Evolutionary conservation across 371 early-diverging fungal species (phyloP), one percentile per base, ranked within the genome.

Genomic region (Nosema muscidifuracis): DNA sequence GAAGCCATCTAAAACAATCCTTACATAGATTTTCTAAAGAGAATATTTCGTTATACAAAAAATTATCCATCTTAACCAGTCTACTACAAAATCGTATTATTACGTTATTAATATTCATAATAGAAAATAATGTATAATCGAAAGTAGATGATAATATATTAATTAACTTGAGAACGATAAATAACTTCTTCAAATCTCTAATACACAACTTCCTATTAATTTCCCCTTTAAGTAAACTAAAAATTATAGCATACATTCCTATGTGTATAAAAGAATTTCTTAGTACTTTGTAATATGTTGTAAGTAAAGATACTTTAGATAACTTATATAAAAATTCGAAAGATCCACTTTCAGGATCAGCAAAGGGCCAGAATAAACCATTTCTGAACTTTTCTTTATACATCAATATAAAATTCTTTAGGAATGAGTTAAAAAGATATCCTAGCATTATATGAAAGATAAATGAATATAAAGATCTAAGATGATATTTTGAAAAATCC

Each of bases 391-490:
- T 55, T 2, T 55, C n/a, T 24, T 4, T 20, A 30, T 28, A 55
- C 22, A 24, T 3, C 2, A 10, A 24, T 4, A 55, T 24, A 28
- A 2, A 28, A 7, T 28, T 55, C 31, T 55, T 55, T 12, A 55
- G 7, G 24, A 55, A 30, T 28, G 26, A 28, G 24, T 24, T 55
- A 55, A 55, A 3, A 13, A 13, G 6, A 55, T 55, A 55, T 55
- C 56, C 56, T 55, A 55, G 7, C 6, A 55, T 55, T 10, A 55
- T 7, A 55, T 55, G 56, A 30, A 55, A 55, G 6, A 55, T 9
- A 55, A 55, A 30, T 3, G 22, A 20, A 7, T 13, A 28, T 28
- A 55, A 15, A 55, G 20, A 6, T 12, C 31, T 28, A 20, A 2
- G n/a, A 24, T 15, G 24, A 28, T 3, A 28, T 12, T 6, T 30